These are phyloP conservation scores for Aspergillus japonicus DNA, from an alignment of 2,329 filamentous ascomycete genomes.

Conservation along the genomic window DNA sequence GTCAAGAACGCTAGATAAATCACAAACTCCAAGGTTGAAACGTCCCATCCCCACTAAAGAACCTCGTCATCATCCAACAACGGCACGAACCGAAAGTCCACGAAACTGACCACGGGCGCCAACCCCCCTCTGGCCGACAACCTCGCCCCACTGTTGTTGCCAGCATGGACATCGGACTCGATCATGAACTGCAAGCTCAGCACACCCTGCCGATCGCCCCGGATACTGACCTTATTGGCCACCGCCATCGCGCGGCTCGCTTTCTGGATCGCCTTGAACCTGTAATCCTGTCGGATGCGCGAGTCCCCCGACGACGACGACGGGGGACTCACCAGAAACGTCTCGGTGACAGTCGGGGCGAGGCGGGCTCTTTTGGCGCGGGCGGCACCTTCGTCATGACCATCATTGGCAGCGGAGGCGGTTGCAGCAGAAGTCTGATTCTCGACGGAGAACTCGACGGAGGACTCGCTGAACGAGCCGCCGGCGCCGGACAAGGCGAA, in stretches of 20 bases:
- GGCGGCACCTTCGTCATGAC: constrained; percentile 4
- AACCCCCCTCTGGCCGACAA: constrained; percentile 18
- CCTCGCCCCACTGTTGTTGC: constrained; percentile 17
- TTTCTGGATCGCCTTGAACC: constrained; percentile 80
- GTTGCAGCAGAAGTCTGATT: constrained; percentile 24
- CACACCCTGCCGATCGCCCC: constrained; percentile 85
- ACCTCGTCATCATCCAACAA: constrained; percentile 41
- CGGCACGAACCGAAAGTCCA: constrained; percentile 50
- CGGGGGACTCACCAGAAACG: constrained; percentile 57
- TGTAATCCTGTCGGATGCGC: constrained; percentile 74
- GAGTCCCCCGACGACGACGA: constrained; percentile 57
- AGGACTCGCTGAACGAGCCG: constrained; percentile 58
- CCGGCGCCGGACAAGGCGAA: constrained; percentile 70
- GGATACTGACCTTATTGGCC: constrained; percentile 86
- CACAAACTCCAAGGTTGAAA: too few relatives aligned
- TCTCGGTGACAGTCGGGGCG: constrained; percentile 49
- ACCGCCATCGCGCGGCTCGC: constrained; percentile 90
- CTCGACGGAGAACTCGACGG: constrained; percentile 59
- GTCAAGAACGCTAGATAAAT: too few relatives aligned
- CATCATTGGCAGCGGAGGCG: constrained; percentile 5
- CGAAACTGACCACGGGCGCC: constrained; percentile 42
- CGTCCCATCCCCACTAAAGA: too few relatives aligned
- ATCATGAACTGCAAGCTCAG: constrained; percentile 96
- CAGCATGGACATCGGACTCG: constrained; percentile 66
- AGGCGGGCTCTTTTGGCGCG: constrained; percentile 36